Evolutionary conservation across 257 asterid genomes (phyloP).

Genomic region (Haberlea rhodopensis): DNA sequence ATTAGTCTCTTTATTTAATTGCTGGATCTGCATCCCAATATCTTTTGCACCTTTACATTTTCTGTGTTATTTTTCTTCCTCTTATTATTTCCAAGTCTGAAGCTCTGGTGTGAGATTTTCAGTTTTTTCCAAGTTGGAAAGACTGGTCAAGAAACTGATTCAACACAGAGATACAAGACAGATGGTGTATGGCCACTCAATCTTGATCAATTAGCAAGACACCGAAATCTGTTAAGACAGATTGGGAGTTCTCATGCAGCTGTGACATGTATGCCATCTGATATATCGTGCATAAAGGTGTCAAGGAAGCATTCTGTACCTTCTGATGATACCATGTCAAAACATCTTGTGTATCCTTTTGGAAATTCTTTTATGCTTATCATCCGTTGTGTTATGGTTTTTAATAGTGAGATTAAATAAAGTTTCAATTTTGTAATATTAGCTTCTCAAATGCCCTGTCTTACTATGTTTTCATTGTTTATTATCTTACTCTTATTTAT

Average conservation of each 20-base stretch:
- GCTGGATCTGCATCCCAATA: neutral
- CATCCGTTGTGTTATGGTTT: slow-evolving; percentile 1
- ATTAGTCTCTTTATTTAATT: neutral
- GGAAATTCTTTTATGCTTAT: slow-evolving; percentile 15
- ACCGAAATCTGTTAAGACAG: slow-evolving; percentile 33
- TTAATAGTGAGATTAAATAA: neutral
- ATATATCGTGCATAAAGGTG: slow-evolving; percentile 65
- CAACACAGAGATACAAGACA: slow-evolving; percentile 31
- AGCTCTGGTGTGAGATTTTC: slow-evolving; percentile 27
- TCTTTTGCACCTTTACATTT: slow-evolving; percentile 18
- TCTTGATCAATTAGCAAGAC: slow-evolving; percentile 33
- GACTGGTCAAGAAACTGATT: slow-evolving; percentile 42
- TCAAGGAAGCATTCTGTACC: slow-evolving; percentile 34
- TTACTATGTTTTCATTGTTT: neutral
- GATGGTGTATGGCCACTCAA: slow-evolving; percentile 57
- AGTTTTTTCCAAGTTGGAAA: slow-evolving; percentile 57
- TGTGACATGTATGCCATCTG: slow-evolving; percentile 46
- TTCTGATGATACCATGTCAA: slow-evolving; percentile 34
- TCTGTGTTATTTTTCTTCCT: neutral
- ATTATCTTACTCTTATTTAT: neutral
- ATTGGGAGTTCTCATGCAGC: slow-evolving; percentile 45
- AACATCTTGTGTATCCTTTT: slow-evolving; percentile 74
- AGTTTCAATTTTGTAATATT: slow-evolving; percentile 8
- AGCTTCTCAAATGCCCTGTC: neutral
- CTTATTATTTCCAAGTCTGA: slow-evolving; percentile 23